These are phyloP conservation scores for Chlorophyllum brunneum DNA, from an alignment of 768 basidiomycete species.

Conservation along the genomic window DNA sequence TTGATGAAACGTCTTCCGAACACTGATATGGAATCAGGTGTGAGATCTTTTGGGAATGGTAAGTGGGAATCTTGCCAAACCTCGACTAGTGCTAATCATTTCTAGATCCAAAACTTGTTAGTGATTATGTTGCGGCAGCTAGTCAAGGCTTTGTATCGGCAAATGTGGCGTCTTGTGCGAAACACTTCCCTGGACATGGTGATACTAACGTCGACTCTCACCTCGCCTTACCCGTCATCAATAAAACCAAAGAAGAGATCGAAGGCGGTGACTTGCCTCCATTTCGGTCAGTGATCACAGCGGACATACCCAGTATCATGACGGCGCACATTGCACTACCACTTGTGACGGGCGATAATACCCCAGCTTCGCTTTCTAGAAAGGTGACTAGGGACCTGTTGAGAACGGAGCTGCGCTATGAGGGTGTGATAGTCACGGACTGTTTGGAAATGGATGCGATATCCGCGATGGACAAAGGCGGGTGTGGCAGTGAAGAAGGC, in stretches of 20 bases:
- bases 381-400: constrained; percentile 50
- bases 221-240: constrained; percentile 58
- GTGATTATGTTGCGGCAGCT: constrained; percentile 43
- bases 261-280: constrained; percentile 51
- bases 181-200: constrained; percentile 75
- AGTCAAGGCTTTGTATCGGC: constrained; percentile 42
- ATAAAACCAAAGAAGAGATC: constrained; percentile 42
- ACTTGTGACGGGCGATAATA: constrained; percentile 46
- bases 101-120: constrained; percentile 52
- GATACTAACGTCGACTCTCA: constrained; percentile 74
- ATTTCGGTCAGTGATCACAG: constrained; percentile 44
- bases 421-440: constrained; percentile 66
- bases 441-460: constrained; percentile 79
- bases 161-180: constrained; percentile 57
- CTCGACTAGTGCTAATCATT: background rate
- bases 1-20: background rate
- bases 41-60: constrained; percentile 72
- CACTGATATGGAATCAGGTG: constrained; percentile 37
- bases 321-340: constrained; percentile 73
- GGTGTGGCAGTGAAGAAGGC: constrained; percentile 46
- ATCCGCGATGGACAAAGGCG: constrained; percentile 39
- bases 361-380: constrained; percentile 56
- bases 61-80: constrained; percentile 6
- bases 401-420: constrained; percentile 45
- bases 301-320: constrained; percentile 56